Evolutionary conservation across 495 filamentous ascomycete species (phyloP), one percentile per base, ranked within the genome.

Genomic region (Lophium mytilinum): DNA sequence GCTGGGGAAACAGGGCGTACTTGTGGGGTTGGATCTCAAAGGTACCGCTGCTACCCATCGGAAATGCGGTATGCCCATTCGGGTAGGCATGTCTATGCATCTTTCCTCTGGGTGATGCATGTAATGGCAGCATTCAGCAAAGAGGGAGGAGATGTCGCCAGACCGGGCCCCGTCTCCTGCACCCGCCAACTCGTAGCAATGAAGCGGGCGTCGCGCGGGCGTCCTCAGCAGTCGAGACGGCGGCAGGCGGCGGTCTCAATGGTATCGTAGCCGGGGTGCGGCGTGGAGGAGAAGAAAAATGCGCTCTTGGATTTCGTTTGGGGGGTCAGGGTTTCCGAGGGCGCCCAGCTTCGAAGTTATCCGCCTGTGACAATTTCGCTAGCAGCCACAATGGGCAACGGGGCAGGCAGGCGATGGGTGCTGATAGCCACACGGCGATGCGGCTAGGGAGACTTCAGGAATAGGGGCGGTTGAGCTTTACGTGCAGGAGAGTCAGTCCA

Each of bases 1-100:
- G 24, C 6, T 2, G 6, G 6, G 6, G 24, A 30, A 11, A 15
- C 36, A 33, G 41, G 48, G 62, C 75, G 61, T 80, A 96, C 90
- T 87, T 85, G 68, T 95, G 89, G 62, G 90, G 88, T 60, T 90
- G 89, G 66, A 96, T 89, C 57, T 88, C 88, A 68, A 95, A 93
- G 45, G 84, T 86, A 57, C 75, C 70, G 58, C 67, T 72, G 49
- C 78, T 75, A 39, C 75, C 75, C 49, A 75, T 75, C 52, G 80
- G 76, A 71, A 86, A 86, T 68, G 85, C 82, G 59, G 74, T 69
- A 56, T 89, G 82, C 68, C 88, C 89, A 75, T 91, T 95, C 33
- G 81, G 79, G 71, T 85, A 86, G 72, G 82, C 71, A 64, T 80
- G 77, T 69, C 79, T 75, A 62, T 80, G 79, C 80, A 83, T 83